Base-by-base conservation (phyloP, 257 asterid species). In the Jasminum sambac region DNA sequence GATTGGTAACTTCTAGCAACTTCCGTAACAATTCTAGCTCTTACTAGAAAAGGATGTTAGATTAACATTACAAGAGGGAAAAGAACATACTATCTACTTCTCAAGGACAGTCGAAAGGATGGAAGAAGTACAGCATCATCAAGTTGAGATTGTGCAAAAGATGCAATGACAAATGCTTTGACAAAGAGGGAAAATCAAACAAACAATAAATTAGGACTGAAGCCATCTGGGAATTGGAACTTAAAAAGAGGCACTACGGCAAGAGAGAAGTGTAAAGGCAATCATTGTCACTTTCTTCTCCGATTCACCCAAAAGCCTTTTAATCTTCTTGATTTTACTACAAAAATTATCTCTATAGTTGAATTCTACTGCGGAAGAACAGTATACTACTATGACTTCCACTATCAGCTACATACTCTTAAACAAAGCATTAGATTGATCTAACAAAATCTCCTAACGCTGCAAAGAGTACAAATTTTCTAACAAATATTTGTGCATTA, bases 361-460 rank as follows among this genome's bases (percentile, higher is more conserved):
- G n/a, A n/a, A n/a, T n/a, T n/a, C n/a, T n/a, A n/a, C n/a, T n/a
- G n/a, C n/a, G n/a, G n/a, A n/a, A n/a, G n/a, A n/a, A n/a, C n/a
- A n/a, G n/a, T n/a, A n/a, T n/a, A n/a, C n/a, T n/a, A n/a, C n/a
- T n/a, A n/a, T n/a, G n/a, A n/a, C n/a, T n/a, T n/a, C n/a, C n/a
- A n/a, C n/a, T n/a, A n/a, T n/a, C n/a, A 6, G 21, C 8, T 14
- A 14, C 23, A 46, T 42, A 2, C 21, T 46, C 57, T 46, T 26
- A 69, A 55, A 19, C 69, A 59, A 63, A 9, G 10, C 52, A 44
- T 30, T 73, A 19, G 24, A 21, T 52, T 11, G 48, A 42, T 42
- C 12, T 2, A 25, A 65, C 19, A 17, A 21, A 26, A 11, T 37
- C 2, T 8, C 50, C 41, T 23, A 62, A 37, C 2, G 26, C 50